Evolutionary conservation across 371 early-diverging fungal genomes (phyloP), one percentile per base, ranked within the genome.

Genomic region (Massospora cicadina): DNA sequence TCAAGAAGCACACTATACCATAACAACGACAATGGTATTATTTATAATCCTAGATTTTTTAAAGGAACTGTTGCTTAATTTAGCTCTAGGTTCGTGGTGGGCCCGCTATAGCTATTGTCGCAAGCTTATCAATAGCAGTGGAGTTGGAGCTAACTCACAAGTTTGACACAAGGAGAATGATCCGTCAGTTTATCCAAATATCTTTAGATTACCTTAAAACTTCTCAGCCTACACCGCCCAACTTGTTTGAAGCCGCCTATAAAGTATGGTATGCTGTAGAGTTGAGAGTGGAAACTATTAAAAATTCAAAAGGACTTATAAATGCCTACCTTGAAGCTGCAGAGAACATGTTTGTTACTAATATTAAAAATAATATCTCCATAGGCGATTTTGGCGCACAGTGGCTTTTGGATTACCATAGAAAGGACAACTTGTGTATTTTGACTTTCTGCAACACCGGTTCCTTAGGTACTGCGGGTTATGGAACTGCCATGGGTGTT

Each of bases 391-490:
- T 71, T 67, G 98, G 98, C 26, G 87, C 87, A 13, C 77, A 82
- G 53, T 88, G 70, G 33, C 79, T 87, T 27, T 66, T 74, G 25
- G 54, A 33, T 3, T 58, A 13, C 10, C 43, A 54, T 70, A 54
- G 10, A 60, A 63, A 63, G 29, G 17, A 21, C 13, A 54, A 63
- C 54, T 71, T 93, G 29, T 73, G 80, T 60, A 85, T 95, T 1
- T 72, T 95, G 67, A 97, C 96, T 2, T 96, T 95, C 72, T 97
- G 96, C 77, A 97, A 97, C 72, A 95, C 96, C 26, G 98, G 95
- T 23, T 85, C 89, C 0, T 70, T 90, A 65, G 89, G 89, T 0
- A 90, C 89, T 12, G 89, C 89, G 32, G 89, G 89, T 2, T 86
- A 87, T 71, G 91, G 91, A 29, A 90, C 89, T n/a, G 91, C 89